Evolutionary conservation across 495 filamentous ascomycete species (phyloP).

Genomic region (Penicillium antarcticum): DNA sequence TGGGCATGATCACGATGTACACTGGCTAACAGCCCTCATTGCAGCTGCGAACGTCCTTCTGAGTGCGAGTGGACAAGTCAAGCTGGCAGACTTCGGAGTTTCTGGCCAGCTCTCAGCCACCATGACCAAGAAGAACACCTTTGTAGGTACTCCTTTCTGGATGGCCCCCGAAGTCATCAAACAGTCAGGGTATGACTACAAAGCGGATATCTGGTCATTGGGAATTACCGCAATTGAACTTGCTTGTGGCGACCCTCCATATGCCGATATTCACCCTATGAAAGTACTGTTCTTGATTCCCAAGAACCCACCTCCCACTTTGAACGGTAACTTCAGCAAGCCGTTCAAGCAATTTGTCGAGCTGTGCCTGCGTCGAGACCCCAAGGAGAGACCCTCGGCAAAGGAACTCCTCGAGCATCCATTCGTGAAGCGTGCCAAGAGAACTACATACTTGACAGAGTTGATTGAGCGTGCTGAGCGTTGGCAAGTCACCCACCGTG

Average conservation of each 20-base stretch:
- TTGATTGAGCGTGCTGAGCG: slow-evolving; percentile 85
- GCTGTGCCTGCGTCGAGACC: slow-evolving; percentile 80
- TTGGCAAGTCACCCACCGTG: slow-evolving; percentile 61
- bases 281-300: slow-evolving; percentile 97
- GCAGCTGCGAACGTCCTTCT: slow-evolving; percentile 90
- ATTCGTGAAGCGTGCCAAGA: slow-evolving; percentile 86
- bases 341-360: slow-evolving; percentile 95
- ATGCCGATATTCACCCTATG: slow-evolving; percentile 98
- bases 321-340: slow-evolving; percentile 84
- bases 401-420: slow-evolving; percentile 85
- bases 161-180: slow-evolving; percentile 99
- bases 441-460: slow-evolving; percentile 86
- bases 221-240: slow-evolving; percentile 95
- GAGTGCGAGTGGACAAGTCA: slow-evolving; percentile 86
- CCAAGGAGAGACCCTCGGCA: slow-evolving; percentile 80
- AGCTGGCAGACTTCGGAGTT: slow-evolving; percentile 96
- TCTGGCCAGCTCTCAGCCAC: slow-evolving; percentile 95
- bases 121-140: slow-evolving; percentile 99
- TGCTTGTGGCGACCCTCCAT: slow-evolving; percentile 89
- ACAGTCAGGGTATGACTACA: slow-evolving; percentile 96
- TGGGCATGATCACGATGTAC: not conserved
- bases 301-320: slow-evolving; percentile 80
- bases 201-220: slow-evolving; percentile 99
- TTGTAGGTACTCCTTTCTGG: slow-evolving; percentile 98
- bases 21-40: slow-evolving; percentile 10